Percentiles rank a stretch among this genome's conserved stretches.
Conservation (phyloP, 2,329 filamentous ascomycete species). For the Diaporthe amygdali region DNA sequence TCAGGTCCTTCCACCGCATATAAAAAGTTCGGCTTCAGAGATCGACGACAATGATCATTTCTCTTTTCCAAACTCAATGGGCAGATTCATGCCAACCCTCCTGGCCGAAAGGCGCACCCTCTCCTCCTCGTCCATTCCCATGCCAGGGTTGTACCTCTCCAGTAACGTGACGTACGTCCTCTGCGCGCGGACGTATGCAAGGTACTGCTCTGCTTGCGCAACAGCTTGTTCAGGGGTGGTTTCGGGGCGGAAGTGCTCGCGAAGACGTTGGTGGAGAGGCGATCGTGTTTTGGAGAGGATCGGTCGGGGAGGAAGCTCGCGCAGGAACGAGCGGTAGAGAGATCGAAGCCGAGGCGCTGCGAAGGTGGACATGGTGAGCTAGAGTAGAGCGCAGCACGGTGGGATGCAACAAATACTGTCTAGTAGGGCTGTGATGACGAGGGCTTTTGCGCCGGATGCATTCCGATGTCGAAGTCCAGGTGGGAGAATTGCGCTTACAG, state of each 20-base stretch:
- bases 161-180: slow-evolving; percentile 79
- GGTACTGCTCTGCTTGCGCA: slow-evolving; percentile 73
- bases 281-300: slow-evolving; percentile 63
- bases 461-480: neutral
- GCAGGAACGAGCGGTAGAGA: slow-evolving; percentile 86
- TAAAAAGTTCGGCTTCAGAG: neutral
- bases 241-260: slow-evolving; percentile 58
- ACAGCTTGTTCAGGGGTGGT: slow-evolving; percentile 33
- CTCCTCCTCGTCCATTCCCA: slow-evolving; percentile 87
- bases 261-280: slow-evolving; percentile 73
- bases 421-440: neutral
- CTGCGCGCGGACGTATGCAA: slow-evolving; percentile 85
- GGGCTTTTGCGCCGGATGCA: neutral
- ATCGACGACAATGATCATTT: slow-evolving; percentile 8
- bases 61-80: slow-evolving; percentile 58
- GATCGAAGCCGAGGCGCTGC: slow-evolving; percentile 65
- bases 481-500: neutral
- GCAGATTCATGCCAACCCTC: slow-evolving; percentile 89
- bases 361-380: slow-evolving; percentile 37
- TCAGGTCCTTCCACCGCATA: no score
- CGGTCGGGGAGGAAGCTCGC: slow-evolving; percentile 80
- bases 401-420: neutral
- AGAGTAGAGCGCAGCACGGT: neutral
- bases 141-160: slow-evolving; percentile 92
- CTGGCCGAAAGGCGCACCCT: slow-evolving; percentile 81